These are phyloP conservation scores for Bimuria novae-zelandiae DNA, from an alignment of 2,329 filamentous ascomycete species.

Conservation along the genomic window DNA sequence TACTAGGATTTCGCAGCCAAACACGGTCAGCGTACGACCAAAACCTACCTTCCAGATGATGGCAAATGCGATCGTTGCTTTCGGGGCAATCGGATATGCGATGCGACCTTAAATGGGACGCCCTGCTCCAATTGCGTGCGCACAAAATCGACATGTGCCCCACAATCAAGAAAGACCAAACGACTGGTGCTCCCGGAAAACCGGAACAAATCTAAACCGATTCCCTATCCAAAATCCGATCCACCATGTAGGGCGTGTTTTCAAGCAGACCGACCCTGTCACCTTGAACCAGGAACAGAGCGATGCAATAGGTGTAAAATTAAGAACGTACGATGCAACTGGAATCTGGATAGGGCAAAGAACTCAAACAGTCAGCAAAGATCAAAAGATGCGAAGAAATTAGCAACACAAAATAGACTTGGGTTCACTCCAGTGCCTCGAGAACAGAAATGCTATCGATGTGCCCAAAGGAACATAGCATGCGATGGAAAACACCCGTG, in stretches of 20 bases:
- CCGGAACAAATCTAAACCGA: not conserved
- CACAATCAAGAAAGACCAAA: not conserved
- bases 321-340: not conserved
- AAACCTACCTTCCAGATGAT: not conserved
- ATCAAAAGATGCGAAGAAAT: not conserved
- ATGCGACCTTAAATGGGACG: no score
- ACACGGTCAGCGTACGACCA: not conserved
- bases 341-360: not conserved
- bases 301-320: not conserved
- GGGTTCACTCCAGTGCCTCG: not conserved
- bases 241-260: not conserved
- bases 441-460: constrained; percentile 5
- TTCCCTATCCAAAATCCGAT: not conserved
- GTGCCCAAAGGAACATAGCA: not conserved
- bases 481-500: not conserved
- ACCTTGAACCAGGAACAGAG: not conserved
- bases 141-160: not conserved
- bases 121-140: no score
- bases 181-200: not conserved
- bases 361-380: not conserved
- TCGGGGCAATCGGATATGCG: no score
- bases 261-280: not conserved
- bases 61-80: no score
- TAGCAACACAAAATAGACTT: constrained; percentile 1
- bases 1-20: constrained; percentile 2